phyloP scores from a whole-genome alignment of 768 basidiomycete genomes.

The Daedaleopsis nitida region DNA sequence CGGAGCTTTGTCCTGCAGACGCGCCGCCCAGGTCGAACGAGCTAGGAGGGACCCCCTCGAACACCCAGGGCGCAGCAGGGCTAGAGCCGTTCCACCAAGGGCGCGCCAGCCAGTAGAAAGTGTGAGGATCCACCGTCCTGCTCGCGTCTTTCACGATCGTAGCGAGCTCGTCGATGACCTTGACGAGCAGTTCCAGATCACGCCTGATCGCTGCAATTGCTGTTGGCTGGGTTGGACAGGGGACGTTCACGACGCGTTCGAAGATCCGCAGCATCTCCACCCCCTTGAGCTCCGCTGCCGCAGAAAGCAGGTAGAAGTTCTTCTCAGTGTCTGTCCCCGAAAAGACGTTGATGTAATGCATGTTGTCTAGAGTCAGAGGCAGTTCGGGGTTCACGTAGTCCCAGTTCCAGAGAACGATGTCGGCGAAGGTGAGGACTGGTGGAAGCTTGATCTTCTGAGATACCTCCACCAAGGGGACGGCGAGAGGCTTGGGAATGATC shows the following conservation, averaged over 20 bases:
- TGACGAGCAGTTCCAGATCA: constrained; percentile 69
- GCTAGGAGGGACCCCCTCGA: constrained; percentile 67
- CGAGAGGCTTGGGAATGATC: constrained; percentile 72
- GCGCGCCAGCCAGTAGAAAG: constrained; percentile 87
- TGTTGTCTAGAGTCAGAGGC: constrained; percentile 71
- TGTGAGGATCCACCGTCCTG: constrained; percentile 74
- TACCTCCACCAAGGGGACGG: constrained; percentile 75
- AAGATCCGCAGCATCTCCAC: constrained; percentile 86
- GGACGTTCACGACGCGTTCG: constrained; percentile 81
- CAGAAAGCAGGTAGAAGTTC: constrained; percentile 86
- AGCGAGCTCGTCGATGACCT: constrained; percentile 73
- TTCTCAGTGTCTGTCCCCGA: constrained; percentile 84
- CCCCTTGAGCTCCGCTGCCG: constrained; percentile 82
- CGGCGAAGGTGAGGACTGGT: constrained; percentile 93
- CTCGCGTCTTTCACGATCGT: constrained; percentile 70
- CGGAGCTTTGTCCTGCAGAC: constrained; percentile 90
- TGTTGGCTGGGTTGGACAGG: constrained; percentile 45
- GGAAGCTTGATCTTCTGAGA: constrained; percentile 83
- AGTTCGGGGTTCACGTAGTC: constrained; percentile 55
- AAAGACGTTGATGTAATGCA: constrained; percentile 72
- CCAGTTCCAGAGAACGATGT: constrained; percentile 95
- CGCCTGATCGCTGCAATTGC: constrained; percentile 67
- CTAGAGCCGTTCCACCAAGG: constrained; percentile 93
- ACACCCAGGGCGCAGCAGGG: constrained; percentile 69
- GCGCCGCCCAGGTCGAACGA: constrained; percentile 80